Percentiles rank a stretch among this genome's conserved stretches.
Conservation (phyloP, 495 filamentous ascomycete genomes). For the Massariosphaeria phaeospora region DNA sequence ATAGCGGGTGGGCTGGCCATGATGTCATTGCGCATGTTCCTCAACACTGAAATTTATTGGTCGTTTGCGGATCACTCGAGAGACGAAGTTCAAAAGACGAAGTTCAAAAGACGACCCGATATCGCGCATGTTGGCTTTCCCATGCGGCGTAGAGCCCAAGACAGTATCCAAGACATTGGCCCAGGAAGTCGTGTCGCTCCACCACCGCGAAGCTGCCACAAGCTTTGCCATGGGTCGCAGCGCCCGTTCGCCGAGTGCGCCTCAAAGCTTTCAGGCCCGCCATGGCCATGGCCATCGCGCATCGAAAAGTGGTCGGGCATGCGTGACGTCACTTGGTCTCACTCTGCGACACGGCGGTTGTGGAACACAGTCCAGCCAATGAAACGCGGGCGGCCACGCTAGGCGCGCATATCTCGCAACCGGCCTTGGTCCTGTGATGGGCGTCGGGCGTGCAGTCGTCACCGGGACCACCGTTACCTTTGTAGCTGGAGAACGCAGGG, state of each 20-base stretch:
- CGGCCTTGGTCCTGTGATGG: too few relatives aligned
- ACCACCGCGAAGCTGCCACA: background rate
- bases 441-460: too few relatives aligned
- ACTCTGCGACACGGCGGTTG: too few relatives aligned
- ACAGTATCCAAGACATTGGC: background rate
- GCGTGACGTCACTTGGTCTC: background rate
- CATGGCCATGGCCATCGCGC: background rate
- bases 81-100: too few relatives aligned
- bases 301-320: background rate
- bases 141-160: background rate
- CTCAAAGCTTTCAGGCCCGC: conserved; percentile 8
- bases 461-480: too few relatives aligned
- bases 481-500: too few relatives aligned
- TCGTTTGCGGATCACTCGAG: background rate
- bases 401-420: too few relatives aligned
- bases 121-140: background rate
- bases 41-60: background rate
- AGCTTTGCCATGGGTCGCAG: conserved; percentile 19
- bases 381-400: too few relatives aligned
- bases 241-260: conserved; percentile 4
- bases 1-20: background rate
- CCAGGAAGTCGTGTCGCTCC: too few relatives aligned
- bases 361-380: too few relatives aligned
- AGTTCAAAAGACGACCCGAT: too few relatives aligned
- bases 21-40: conserved; percentile 1